These are phyloP conservation scores for Elaeis guineensis DNA, from an alignment of 176 grass and related monocot genomes.

Conservation along the genomic window DNA sequence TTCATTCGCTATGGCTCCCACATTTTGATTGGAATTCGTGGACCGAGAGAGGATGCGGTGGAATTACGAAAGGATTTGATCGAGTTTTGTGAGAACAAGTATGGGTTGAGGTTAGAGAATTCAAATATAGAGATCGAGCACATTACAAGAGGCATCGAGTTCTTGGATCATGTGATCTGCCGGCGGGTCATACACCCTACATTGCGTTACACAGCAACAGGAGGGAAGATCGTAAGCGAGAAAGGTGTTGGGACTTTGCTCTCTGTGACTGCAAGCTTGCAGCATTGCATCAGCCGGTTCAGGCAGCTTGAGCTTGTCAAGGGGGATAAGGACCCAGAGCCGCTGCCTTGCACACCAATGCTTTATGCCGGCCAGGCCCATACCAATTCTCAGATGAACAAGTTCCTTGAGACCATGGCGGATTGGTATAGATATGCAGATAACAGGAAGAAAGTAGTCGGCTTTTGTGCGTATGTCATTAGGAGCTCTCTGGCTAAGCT, in stretches of 20 bases:
- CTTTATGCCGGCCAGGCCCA: conserved; percentile 86
- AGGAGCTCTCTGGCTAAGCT: conserved; percentile 88
- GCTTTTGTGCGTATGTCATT: conserved; percentile 84
- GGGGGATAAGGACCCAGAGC: conserved; percentile 79
- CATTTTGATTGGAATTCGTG: conserved; percentile 77
- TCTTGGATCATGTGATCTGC: conserved; percentile 84
- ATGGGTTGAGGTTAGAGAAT: conserved; percentile 72
- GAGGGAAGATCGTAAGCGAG: conserved; percentile 67
- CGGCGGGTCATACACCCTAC: conserved; percentile 83
- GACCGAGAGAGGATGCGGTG: conserved; percentile 70
- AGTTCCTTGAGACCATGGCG: conserved; percentile 93
- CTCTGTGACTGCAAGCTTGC: conserved; percentile 75
- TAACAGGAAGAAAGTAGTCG: conserved; percentile 91
- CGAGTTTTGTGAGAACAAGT: conserved; percentile 63
- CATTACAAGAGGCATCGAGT: conserved; percentile 87
- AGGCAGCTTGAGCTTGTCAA: conserved; percentile 92
- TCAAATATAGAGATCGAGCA: conserved; percentile 83
- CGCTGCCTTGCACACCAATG: conserved; percentile 69
- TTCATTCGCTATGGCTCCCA: conserved; percentile 72
- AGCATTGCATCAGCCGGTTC: conserved; percentile 76
- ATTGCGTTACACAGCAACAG: conserved; percentile 66
- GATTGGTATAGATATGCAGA: conserved; percentile 94
- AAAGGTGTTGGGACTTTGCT: conserved; percentile 80
- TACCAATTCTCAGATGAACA: conserved; percentile 99
- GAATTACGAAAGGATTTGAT: conserved; percentile 60